Evolutionary conservation across 2,329 filamentous ascomycete species (phyloP), one percentile per base, ranked within the genome.

Genomic region (Teratosphaeria nubilosa): DNA sequence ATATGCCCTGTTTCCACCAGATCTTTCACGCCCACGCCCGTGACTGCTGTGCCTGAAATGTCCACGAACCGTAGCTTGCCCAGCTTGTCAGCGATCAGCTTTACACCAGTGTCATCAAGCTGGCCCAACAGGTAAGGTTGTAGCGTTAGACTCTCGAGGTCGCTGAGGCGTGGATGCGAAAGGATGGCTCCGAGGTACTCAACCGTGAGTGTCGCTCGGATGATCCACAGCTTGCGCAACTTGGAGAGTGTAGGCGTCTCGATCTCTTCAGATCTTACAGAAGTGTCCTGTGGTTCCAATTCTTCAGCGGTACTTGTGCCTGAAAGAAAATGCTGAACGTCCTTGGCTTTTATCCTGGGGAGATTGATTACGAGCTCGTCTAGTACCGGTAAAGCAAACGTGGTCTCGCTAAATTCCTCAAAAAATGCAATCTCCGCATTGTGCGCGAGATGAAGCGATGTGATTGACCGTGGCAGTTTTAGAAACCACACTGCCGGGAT

Each of bases 21-120:
- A 58, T 68, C 69, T 59, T 74, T 75, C 32, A 78, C 69, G 1
- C 70, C 67, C 0, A 72, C 73, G 6, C 76, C 76, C 0, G 74
- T 76, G 41, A 78, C 70, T 5, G 63, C 61, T 1, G 73, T 74
- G 0, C 63, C 61, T 0, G 70, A 71, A 0, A 78, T 50, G 57
- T 77, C 66, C 16, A 78, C 60, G 0, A 60, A 45, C 41, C 61
- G 20, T 65, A 72, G 60, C 10, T 59, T 56, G 48, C 65, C 3
- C 16, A 58, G 41, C 59, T 66, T 24, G 1, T 58, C 16, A 31
- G 59, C 27, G 64, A 65, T 56, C 0, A 76, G 59, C 2, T 58
- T 34, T 7, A 70, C 68, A 16, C n/a, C 27, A 16, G 31, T 50
- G 22, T 22, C 25, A 20, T 48, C 41, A 48, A 48, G 41, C 41